Evolutionary conservation across 2,329 filamentous ascomycete genomes (phyloP), one percentile per base, ranked within the genome.

Genomic region (Paramyrothecium sp.): DNA sequence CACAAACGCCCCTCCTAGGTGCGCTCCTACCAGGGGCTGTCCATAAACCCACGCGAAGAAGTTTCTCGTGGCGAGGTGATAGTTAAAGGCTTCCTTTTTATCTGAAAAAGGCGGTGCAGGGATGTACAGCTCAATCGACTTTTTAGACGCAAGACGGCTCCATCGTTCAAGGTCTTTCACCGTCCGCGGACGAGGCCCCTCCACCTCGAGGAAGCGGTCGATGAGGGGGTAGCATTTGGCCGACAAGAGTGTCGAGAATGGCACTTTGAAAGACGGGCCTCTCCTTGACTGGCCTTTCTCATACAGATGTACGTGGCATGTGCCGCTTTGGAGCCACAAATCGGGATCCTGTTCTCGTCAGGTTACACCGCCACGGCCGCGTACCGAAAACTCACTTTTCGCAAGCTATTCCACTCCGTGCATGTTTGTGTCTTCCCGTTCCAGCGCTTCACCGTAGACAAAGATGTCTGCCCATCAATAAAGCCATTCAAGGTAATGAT

Each of bases 41-140:
- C 83, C 77, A 56, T 84, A 81, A 1, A 90, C 70, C 78, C 87
- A 92, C 3, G 90, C 90, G 58, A 93, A 88, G 63, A 92, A 84
- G 66, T 94, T 94, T 16, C 90, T 82, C 3, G 85, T 90, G 1
- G 86, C 84, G 5, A 91, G 68, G 64, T 91, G 87, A 69, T 89
- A 89, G 41, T 78, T 71, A 62, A 86, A 84, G 0, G 82, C 75
- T 59, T 87, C 80, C 3, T 80, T 76, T 61, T 80, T 79, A 51
- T 82, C 78, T 4, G 78, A 72, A 34, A 75, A 72, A 1, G 79
- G 67, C 1, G 89, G 88, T 1, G 88, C 78, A 2, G 89, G 85
- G n/a, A 94, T 85, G 67, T 87, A 91, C 2, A 93, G 75, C 53
- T 92, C 86, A 56, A 84, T 68, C 30, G 61, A 72, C 51, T 66